Evolutionary conservation across 345 rosid species (phyloP).

Genomic region (Acer yangbiense): DNA sequence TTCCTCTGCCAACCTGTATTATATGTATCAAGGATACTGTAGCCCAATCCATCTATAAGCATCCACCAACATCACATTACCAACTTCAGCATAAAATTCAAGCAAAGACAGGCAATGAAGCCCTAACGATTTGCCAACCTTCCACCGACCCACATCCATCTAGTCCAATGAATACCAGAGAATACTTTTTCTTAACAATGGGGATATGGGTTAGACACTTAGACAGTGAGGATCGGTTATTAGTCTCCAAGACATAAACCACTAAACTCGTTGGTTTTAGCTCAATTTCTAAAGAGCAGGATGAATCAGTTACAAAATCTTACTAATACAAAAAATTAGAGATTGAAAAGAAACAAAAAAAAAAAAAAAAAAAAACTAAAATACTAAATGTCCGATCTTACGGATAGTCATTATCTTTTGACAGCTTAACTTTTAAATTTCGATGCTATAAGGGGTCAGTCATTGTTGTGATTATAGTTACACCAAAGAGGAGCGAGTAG

Average conservation of each 20-base stretch:
- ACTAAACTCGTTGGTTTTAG: background rate
- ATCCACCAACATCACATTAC: constrained; percentile 2
- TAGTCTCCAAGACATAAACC: background rate
- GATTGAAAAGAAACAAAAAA: background rate
- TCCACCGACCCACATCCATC: background rate
- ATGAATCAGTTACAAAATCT: background rate
- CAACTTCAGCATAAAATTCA: background rate
- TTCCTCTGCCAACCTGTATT: constrained; percentile 33
- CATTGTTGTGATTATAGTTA: background rate
- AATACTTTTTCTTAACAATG: background rate
- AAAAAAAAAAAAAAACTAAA: background rate
- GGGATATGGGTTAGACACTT: background rate
- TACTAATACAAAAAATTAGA: background rate
- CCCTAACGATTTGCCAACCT: background rate
- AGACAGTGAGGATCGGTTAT: background rate
- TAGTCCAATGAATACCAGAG: constrained; percentile 1
- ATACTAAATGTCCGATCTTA: no score
- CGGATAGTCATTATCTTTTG: background rate
- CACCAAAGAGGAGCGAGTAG: background rate
- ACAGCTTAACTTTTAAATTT: background rate
- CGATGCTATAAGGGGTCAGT: background rate
- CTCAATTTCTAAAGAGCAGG: background rate
- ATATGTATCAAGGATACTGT: constrained; percentile 16
- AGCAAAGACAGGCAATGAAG: background rate
- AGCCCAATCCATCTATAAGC: constrained; percentile 2